Base-by-base conservation (phyloP, 2,329 filamentous ascomycete genomes). In the Pseudogymnoascus sp. region DNA sequence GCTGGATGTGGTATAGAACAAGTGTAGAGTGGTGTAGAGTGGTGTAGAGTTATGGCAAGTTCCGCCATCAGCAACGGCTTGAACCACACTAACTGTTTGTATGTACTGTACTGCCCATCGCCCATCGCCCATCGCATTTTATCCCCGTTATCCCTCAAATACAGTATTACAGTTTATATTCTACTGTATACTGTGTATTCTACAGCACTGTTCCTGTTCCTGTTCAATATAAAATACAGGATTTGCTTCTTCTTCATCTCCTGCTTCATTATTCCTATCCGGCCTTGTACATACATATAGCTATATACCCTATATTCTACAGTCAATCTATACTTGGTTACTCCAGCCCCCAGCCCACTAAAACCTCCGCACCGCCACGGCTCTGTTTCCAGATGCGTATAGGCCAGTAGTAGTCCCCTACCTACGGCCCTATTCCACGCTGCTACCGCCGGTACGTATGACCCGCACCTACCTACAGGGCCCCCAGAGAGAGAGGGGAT, bases 381-480 rank as follows among this genome's bases (percentile, higher is more conserved):
- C 25, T 19, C 45, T 52, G 45, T 52, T 52, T 4, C 45, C 45
- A 52, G 45, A 52, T 52, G 7, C 45, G 45, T 52, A 33, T n/a
- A 52, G n/a, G 7, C n/a, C 25, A 19, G 19, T 19, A 19, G 19
- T 19, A 19, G 25, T 52, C 45, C 45, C 45, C 45, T 33, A 52
- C 45, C 45, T 33, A 52, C 45, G 45, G 45, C 45, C 45, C 45
- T 52, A 30, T 52, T 52, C 25, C 8, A 52, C 45, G 45, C 45
- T 52, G 25, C 45, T 52, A 52, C 45, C 45, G 45, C 45, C 45
- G 45, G 45, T 52, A 52, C 25, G 45, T 52, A 30, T 52, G 45
- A 52, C 45, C 45, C 45, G 25, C 45, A 16, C 45, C 45, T 30
- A 30, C 19, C n/a, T 25, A 52, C 5, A 7, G 25, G 25, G 45